Evolutionary conservation across 2,329 filamentous ascomycete genomes (phyloP).

Genomic region (Chrysoporthe austroafricana): DNA sequence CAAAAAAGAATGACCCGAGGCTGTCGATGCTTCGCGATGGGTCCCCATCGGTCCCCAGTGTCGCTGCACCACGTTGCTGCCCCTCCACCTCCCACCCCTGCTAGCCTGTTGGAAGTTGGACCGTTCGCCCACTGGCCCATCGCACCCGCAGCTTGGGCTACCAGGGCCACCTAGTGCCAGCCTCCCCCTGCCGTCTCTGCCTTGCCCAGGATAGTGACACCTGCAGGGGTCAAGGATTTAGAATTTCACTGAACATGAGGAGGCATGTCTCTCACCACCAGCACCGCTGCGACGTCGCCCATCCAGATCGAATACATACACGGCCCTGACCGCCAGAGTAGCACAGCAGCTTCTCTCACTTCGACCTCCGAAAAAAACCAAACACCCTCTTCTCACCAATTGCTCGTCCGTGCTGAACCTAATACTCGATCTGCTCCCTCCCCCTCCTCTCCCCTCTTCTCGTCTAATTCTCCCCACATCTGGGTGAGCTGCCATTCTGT

Average conservation of each 20-base stretch:
- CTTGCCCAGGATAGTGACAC: conserved; percentile 4
- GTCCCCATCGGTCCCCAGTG: conserved; percentile 5
- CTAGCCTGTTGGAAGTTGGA: background rate
- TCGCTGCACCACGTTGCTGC: conserved; percentile 15
- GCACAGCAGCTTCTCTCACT: conserved; percentile 7
- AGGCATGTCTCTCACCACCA: conserved; percentile 1
- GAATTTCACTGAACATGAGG: background rate
- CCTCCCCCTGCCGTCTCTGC: conserved; percentile 7
- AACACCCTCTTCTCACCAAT: background rate
- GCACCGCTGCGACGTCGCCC: background rate
- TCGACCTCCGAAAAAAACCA: background rate
- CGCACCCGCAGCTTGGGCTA: conserved; percentile 4
- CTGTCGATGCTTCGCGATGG: conserved; percentile 14
- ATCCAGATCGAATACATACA: conserved; percentile 8
- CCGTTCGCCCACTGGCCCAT: background rate
- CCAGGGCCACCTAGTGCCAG: background rate
- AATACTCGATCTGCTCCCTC: background rate
- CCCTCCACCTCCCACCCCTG: conserved; percentile 16
- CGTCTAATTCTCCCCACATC: background rate
- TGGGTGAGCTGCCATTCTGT: background rate
- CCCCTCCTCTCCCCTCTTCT: background rate
- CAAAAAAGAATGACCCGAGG: conserved; percentile 4
- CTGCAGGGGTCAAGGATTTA: conserved; percentile 4
- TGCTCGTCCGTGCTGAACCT: conserved; percentile 4
- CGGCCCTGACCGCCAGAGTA: conserved; percentile 4